A percentile compares a stretch with the other conserved stretches of the same genome.
phyloP scores from a whole-genome alignment of 306 rosid species.

The Cajanus cajan region DNA sequence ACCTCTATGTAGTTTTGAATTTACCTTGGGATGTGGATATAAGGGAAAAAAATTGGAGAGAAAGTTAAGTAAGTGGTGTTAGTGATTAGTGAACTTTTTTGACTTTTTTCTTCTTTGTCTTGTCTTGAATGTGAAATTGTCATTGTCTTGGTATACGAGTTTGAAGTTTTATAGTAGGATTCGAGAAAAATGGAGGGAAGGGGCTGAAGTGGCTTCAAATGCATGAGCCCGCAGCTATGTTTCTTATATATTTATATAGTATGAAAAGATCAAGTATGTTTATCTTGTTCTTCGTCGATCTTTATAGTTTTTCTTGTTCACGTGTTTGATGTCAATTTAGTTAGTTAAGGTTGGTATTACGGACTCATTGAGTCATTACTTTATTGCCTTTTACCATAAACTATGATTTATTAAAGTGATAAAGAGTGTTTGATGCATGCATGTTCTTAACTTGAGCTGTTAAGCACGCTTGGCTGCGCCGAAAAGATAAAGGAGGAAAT shows the following conservation, averaged over 20 bases:
- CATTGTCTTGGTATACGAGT: constrained; percentile 23
- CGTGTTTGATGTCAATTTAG: neutral
- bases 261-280: neutral
- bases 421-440: constrained; percentile 2
- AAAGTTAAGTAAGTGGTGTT: constrained; percentile 11
- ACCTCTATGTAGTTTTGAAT: neutral
- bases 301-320: no score
- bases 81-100: constrained; percentile 37
- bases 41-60: neutral
- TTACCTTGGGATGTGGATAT: constrained; percentile 30
- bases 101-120: neutral
- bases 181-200: constrained; percentile 32
- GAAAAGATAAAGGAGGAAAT: constrained; percentile 26
- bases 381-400: neutral
- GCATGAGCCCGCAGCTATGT: constrained; percentile 69
- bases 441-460: constrained; percentile 13
- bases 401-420: neutral
- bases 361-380: neutral
- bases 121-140: neutral
- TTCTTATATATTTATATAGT: neutral
- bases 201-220: constrained; percentile 70
- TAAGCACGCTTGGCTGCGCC: constrained; percentile 23
- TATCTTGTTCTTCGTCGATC: neutral
- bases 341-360: neutral
- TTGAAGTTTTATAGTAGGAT: constrained; percentile 21